phyloP scores from a whole-genome alignment of 306 rosid genomes.

The Pueraria montana region DNA sequence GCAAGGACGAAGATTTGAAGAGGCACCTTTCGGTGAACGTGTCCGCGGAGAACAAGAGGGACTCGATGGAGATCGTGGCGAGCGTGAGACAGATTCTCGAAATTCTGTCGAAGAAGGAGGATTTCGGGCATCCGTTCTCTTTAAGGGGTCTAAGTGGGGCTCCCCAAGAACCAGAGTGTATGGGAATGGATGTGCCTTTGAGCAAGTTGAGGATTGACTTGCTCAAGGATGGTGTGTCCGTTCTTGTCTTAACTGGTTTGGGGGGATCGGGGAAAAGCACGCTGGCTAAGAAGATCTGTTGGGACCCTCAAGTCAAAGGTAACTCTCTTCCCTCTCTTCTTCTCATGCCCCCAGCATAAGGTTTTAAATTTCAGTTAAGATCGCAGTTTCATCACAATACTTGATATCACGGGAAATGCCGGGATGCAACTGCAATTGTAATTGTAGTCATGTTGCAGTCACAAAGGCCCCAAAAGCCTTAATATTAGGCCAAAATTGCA shows the following conservation, averaged over 20 bases:
- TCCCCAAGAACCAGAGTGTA: conserved; percentile 51
- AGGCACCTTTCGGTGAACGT: conserved; percentile 27
- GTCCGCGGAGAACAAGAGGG: conserved; percentile 41
- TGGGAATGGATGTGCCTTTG: conserved; percentile 62
- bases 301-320: conserved; percentile 59
- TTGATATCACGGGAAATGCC: no score
- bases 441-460: no score
- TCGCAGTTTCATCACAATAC: no score
- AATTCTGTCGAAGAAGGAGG: not conserved
- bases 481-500: no score
- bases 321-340: conserved; percentile 1
- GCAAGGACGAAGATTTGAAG: not conserved
- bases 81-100: conserved; percentile 6
- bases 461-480: no score
- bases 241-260: conserved; percentile 65
- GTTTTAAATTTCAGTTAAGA: no score
- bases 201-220: conserved; percentile 52
- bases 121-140: not conserved
- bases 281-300: conserved; percentile 64
- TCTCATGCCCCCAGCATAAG: not conserved
- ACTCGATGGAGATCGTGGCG: conserved; percentile 32
- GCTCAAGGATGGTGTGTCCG: conserved; percentile 43
- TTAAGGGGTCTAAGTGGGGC: conserved; percentile 35
- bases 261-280: conserved; percentile 79
- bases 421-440: no score